Percentiles rank a stretch among this genome's conserved stretches.
Evolutionary conservation across 345 rosid genomes (phyloP).

Genomic region (Excoecaria agallocha): DNA sequence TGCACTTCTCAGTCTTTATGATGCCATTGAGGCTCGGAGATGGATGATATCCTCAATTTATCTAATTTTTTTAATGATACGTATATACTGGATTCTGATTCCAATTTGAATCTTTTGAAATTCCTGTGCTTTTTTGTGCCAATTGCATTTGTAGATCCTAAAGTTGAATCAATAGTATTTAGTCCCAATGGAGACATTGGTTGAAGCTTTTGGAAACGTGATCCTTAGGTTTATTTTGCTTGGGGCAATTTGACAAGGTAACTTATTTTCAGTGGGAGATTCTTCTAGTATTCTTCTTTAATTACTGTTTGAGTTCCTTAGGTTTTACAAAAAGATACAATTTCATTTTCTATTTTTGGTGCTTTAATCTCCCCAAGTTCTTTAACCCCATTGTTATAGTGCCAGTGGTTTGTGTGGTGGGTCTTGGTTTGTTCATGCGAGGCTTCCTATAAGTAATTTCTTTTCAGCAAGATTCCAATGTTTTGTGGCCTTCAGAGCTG

Average conservation of each 20-base stretch:
- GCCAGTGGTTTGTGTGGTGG: conserved; percentile 70
- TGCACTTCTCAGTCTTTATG: conserved; percentile 16
- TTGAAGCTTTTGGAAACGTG: conserved; percentile 8
- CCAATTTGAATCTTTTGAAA: conserved; percentile 11
- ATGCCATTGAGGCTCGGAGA: neutral
- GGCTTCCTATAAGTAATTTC: conserved; percentile 82
- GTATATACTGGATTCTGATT: conserved; percentile 19
- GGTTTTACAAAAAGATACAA: neutral
- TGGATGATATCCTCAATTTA: neutral
- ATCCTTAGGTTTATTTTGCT: conserved; percentile 57
- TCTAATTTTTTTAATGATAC: neutral
- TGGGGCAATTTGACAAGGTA: conserved; percentile 87
- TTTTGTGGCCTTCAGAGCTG: neutral
- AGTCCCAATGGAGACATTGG: neutral
- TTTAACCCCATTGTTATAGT: conserved; percentile 72
- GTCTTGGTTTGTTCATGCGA: conserved; percentile 82
- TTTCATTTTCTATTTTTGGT: conserved; percentile 4
- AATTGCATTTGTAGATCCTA: neutral
- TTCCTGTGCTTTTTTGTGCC: neutral
- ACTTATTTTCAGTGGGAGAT: conserved; percentile 3
- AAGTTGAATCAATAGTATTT: neutral
- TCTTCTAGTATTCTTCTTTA: neutral
- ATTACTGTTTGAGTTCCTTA: conserved; percentile 1
- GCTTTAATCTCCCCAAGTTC: conserved; percentile 35
- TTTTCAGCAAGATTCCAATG: neutral